Evolutionary conservation across 2,329 filamentous ascomycete genomes (phyloP), one percentile per base, ranked within the genome.

Genomic region (Metarhizium guizhouense): DNA sequence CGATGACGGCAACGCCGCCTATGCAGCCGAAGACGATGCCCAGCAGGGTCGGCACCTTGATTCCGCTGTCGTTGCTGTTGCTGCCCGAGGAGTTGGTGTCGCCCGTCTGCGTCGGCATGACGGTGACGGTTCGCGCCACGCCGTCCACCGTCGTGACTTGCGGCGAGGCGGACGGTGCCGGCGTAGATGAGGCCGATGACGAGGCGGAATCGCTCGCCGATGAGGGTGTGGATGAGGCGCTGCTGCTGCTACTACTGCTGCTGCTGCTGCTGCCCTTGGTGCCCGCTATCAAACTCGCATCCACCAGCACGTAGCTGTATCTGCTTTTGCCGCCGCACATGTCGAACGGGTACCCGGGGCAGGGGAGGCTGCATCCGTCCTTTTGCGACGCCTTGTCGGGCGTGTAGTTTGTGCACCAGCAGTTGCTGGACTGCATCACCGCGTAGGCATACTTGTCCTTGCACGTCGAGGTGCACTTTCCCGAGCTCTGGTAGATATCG

Each of bases 381-480:
- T 49, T 14, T 34, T 54, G 55, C 14, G 47, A 47, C 10, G 47
- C 34, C 47, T 10, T 13, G 25, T 54, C 52, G 11, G 55, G 55
- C 6, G 29, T 47, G 47, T 54, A 51, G 25, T 56, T 56, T 11
- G 52, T 51, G 34, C 55, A 56, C 55, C 55, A 56, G 42, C 55
- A 56, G 47, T 47, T 34, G 40, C 32, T 54, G 47, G 38, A 40
- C 32, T 54, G 55, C 2, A 56, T 16, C 3, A 56, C 48, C 16
- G 47, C 55, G 32, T 54, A 54, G 10, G 55, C 55, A 30, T 20
- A 54, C 20, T 51, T 25, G 16, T n/a, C 34, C 45, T 7, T n/a
- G 51, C 54, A 56, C 20, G 54, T 56, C 18, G 43, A 18, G 2
- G 34, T 43, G 47, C 54, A 56, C 29, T 51, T 25, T 14, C 54